phyloP scores from a whole-genome alignment of 306 rosid species.

The Cotoneaster glaucophyllus region DNA sequence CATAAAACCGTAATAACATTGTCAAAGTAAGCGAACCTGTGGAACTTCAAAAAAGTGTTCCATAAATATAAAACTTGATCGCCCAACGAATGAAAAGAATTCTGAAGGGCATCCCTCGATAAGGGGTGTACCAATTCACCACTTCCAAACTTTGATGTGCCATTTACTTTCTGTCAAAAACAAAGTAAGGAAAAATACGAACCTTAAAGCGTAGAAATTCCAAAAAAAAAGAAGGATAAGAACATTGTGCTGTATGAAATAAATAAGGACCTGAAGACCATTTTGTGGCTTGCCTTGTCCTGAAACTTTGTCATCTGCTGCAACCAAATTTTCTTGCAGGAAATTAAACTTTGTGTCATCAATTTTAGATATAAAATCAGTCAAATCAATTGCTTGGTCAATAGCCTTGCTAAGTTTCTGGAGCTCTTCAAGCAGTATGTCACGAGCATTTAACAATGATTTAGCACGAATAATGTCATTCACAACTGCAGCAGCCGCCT shows the following conservation, averaged over 20 bases:
- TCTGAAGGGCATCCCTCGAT: constrained; percentile 42
- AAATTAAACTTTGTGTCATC: constrained; percentile 42
- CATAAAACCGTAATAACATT: neutral
- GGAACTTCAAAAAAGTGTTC: constrained; percentile 68
- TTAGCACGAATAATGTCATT: constrained; percentile 48
- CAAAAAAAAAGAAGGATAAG: neutral
- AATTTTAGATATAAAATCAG: constrained; percentile 59
- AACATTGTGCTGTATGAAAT: constrained; percentile 25
- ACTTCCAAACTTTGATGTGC: constrained; percentile 31
- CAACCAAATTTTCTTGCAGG: constrained; percentile 32
- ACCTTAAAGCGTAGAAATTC: constrained; percentile 2
- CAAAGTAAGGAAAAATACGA: constrained; percentile 13
- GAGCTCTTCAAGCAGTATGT: constrained; percentile 67
- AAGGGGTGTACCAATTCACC: constrained; percentile 36
- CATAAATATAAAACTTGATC: constrained; percentile 75
- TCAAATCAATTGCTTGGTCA: constrained; percentile 50
- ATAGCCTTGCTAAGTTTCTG: constrained; percentile 57
- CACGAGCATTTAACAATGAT: constrained; percentile 65
- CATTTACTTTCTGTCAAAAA: constrained; percentile 39
- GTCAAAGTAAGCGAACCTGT: constrained; percentile 51
- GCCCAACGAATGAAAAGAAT: constrained; percentile 47
- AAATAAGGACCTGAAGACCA: constrained; percentile 65
- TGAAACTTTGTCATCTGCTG: constrained; percentile 29
- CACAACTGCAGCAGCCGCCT: constrained; percentile 32
- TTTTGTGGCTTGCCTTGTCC: constrained; percentile 71